Conservation (phyloP, 2,329 filamentous ascomycete genomes). For the Dactylellina cionopaga region DNA sequence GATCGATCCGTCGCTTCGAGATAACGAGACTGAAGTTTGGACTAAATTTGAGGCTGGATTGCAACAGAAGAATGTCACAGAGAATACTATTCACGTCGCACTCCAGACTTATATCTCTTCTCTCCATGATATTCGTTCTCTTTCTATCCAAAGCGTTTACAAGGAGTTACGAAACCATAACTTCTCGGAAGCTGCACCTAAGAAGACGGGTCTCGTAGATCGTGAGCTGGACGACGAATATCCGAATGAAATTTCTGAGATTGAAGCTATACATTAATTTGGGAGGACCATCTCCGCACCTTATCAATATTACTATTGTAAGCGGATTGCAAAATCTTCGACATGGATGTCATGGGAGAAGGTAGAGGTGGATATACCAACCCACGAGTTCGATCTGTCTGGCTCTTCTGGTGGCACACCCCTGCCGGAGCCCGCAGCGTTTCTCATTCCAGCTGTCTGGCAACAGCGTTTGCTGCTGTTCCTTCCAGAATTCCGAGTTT, state of each 20-base stretch:
- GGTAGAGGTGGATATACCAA: slow-evolving; percentile 55
- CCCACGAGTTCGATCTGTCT: slow-evolving; percentile 32
- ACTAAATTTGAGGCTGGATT: slow-evolving; percentile 55
- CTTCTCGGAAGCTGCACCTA: not conserved
- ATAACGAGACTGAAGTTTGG: slow-evolving; percentile 58
- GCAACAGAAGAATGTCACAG: slow-evolving; percentile 55
- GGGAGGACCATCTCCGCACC: slow-evolving; percentile 47
- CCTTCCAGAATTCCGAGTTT: slow-evolving; percentile 50
- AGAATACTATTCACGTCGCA: slow-evolving; percentile 18
- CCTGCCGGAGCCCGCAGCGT: slow-evolving; percentile 39
- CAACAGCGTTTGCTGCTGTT: slow-evolving; percentile 53
- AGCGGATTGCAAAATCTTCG: not conserved
- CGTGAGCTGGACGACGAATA: slow-evolving; percentile 1
- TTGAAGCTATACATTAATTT: slow-evolving; percentile 52
- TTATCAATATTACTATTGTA: slow-evolving; percentile 53
- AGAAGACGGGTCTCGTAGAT: not conserved
- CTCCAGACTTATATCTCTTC: not conserved
- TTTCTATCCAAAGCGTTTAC: slow-evolving; percentile 20
- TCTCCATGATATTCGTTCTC: slow-evolving; percentile 9
- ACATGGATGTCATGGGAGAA: slow-evolving; percentile 54
- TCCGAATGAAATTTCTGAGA: not conserved
- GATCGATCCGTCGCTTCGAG: slow-evolving; percentile 58
- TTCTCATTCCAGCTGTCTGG: slow-evolving; percentile 50
- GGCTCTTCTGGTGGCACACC: not conserved
- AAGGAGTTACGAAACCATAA: slow-evolving; percentile 11